Base-by-base conservation (phyloP, 2,329 filamentous ascomycete species). In the Alternaria sp. region DNA sequence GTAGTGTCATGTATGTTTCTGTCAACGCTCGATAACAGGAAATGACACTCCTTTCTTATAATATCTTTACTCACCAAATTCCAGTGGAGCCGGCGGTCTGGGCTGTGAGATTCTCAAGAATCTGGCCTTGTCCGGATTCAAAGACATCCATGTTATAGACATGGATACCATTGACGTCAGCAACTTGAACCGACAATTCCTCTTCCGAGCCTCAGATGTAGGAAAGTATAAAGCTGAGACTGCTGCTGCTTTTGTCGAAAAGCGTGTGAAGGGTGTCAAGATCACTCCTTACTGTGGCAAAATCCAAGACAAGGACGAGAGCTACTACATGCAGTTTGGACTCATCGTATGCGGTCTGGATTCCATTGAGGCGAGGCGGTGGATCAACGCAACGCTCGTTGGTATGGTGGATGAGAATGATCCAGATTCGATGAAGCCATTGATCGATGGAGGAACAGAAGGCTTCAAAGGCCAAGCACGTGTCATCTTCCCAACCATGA, bases 161-260 rank as follows among this genome's bases (percentile, higher is more conserved):
- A 99, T 99, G 95, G 92, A 99, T 78, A 99, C 94, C 1, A 99
- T 99, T 77, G 95, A 99, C 74, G 94, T 99, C 60, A 97, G 93
- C 50, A 99, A 99, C 77, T 85, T 99, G 23, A 99, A 99, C 79
- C 90, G 95, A 40, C 95, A 99, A 72, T 99, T 99, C 74, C 87
- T 99, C 58, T 99, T 99, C 79, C 91, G 95, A 23, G 86, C 93
- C 69, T 83, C 88, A 60, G 95, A 99, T 76, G 94, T 99, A 28
- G 95, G 96, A 36, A 94, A 92, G 72, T 91, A 86, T 68, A 99
- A 99, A 80, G 95, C 96, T 49, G 92, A 95, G 73, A 91, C 97
- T 41, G 95, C 95, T 3, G 95, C 95, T 8, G 85, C 86, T 10
- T 98, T 98, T 70, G 94, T 99, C 40, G 90, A 96, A 83, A 89